Evolutionary conservation across 768 basidiomycete genomes (phyloP).

Genomic region (Xerocomus spinulosus): DNA sequence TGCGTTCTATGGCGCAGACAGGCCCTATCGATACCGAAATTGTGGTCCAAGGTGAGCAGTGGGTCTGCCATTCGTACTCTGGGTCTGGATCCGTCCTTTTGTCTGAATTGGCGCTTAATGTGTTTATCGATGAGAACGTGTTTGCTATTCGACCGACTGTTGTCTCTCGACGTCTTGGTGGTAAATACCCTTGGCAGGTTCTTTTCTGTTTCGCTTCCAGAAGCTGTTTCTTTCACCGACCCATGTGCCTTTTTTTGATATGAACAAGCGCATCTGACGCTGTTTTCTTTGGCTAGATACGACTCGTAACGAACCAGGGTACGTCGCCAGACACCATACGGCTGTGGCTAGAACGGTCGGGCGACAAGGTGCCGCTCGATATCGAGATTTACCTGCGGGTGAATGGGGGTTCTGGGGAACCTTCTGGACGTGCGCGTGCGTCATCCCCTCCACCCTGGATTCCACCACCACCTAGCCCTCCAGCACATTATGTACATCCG

Average conservation of each 20-base stretch:
- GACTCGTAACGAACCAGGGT: conserved; percentile 63
- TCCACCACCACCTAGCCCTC: conserved; percentile 27
- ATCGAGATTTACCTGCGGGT: conserved; percentile 76
- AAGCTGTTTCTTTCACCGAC: not conserved
- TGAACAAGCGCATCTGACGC: not conserved
- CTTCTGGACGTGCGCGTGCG: conserved; percentile 21
- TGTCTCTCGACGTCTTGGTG: not conserved
- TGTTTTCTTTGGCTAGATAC: conserved; percentile 45
- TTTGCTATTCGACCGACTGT: conserved; percentile 2
- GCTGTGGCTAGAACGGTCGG: conserved; percentile 79
- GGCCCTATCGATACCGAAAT: conserved; percentile 56
- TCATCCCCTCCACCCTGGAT: conserved; percentile 32
- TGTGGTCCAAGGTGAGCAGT: conserved; percentile 73
- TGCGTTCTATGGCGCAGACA: conserved; percentile 63
- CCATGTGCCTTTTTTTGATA: conserved; percentile 1
- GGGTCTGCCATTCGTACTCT: not conserved
- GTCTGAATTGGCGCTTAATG: conserved; percentile 15
- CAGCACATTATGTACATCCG: conserved; percentile 38
- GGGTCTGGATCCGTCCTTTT: not conserved
- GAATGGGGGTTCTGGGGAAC: conserved; percentile 26
- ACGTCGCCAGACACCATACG: conserved; percentile 75
- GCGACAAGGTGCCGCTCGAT: conserved; percentile 63
- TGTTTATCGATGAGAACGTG: conserved; percentile 15
- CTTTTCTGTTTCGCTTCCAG: not conserved
- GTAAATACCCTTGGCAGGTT: not conserved